Percentiles rank a stretch among this genome's conserved stretches.
These are phyloP conservation scores for Pterocarpus santalinus DNA, from an alignment of 306 rosid species.

Conservation along the genomic window DNA sequence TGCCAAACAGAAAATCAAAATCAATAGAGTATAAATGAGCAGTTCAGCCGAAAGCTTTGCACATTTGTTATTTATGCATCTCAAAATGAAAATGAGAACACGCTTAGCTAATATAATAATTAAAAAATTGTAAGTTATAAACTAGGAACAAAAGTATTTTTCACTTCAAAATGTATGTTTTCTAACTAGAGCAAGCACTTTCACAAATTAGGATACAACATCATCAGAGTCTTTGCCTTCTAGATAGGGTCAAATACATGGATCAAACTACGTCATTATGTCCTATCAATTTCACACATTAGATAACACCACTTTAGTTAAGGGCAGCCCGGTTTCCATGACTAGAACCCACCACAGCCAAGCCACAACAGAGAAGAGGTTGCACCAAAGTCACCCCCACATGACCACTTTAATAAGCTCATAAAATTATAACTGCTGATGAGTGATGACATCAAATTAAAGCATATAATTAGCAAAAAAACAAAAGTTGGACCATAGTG, in stretches of 20 bases:
- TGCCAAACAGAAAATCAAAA: constrained; percentile 57
- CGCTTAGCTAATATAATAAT: constrained; percentile 12
- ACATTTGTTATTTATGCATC: constrained; percentile 7
- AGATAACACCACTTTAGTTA: not conserved
- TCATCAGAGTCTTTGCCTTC: not conserved
- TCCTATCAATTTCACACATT: not conserved
- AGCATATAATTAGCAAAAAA: constrained; percentile 18
- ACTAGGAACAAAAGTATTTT: not conserved
- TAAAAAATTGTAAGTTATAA: not conserved
- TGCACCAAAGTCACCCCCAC: constrained; percentile 17
- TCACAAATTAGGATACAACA: constrained; percentile 14
- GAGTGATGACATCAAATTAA: constrained; percentile 14
- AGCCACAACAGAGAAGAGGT: constrained; percentile 16
- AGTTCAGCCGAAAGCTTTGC: constrained; percentile 25
- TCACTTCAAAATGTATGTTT: not conserved
- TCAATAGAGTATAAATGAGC: constrained; percentile 38
- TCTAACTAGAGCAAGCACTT: constrained; percentile 34
- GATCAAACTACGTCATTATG: too few relatives aligned
- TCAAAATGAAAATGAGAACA: not conserved
- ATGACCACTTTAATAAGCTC: constrained; percentile 1
- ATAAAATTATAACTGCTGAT: constrained; percentile 4
- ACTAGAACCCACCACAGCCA: constrained; percentile 9
- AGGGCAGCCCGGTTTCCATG: constrained; percentile 7
- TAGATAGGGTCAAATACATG: too few relatives aligned
- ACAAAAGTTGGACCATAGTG: not conserved